A percentile compares a stretch with the other conserved stretches of the same genome.
These are phyloP conservation scores for Rhodomyrtus psidioides DNA, from an alignment of 441 rosid genomes.

Conservation along the genomic window DNA sequence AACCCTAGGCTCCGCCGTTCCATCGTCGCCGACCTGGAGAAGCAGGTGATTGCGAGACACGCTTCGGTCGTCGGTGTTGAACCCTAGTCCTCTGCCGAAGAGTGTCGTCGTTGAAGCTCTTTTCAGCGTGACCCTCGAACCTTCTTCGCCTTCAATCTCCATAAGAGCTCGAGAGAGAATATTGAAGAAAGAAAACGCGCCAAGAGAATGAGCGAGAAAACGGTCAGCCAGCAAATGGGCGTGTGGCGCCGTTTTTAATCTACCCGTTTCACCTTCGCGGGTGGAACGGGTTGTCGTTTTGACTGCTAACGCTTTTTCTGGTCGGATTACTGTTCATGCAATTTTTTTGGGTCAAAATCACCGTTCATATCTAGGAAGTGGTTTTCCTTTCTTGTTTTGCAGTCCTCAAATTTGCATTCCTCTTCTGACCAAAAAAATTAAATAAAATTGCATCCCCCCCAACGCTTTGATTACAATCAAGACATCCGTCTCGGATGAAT, in stretches of 20 bases:
- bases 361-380: not conserved
- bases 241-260: not conserved
- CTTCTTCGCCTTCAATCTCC: constrained; percentile 71
- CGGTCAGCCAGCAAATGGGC: not conserved
- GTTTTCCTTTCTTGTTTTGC: not conserved
- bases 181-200: not conserved
- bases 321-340: not conserved
- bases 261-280: not conserved
- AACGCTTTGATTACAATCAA: not conserved
- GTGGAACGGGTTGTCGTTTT: not conserved
- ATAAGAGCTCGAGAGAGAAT: constrained; percentile 2
- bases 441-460: not conserved
- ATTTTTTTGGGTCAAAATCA: too few relatives aligned
- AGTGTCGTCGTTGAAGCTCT: constrained; percentile 8
- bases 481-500: not conserved
- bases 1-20: constrained; percentile 30
- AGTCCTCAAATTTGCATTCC: not conserved
- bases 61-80: constrained; percentile 33
- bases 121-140: constrained; percentile 29
- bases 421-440: too few relatives aligned
- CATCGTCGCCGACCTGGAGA: constrained; percentile 9
- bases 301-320: too few relatives aligned
- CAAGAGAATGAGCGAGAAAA: not conserved
- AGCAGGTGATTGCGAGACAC: constrained; percentile 61
- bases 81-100: constrained; percentile 59